Percentiles rank a stretch among this genome's conserved stretches.
phyloP scores from a whole-genome alignment of 345 rosid genomes.

The Eucalyptus dawsonii region DNA sequence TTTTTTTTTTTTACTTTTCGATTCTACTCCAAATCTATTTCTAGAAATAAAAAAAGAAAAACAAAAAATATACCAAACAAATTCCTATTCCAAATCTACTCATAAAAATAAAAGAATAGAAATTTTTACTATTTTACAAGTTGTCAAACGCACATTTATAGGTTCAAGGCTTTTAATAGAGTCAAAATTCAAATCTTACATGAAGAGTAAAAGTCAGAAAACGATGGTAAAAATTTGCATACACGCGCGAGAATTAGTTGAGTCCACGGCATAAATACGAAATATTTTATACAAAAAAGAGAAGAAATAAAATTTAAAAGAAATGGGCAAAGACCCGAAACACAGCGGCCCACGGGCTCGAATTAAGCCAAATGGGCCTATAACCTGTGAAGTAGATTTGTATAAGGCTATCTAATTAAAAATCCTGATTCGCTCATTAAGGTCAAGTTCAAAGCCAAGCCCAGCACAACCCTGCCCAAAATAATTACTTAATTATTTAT shows the following conservation, averaged over 20 bases:
- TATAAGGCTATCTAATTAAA: not conserved
- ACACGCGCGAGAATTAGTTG: not conserved
- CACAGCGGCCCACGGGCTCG: not conserved
- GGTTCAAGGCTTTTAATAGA: too few relatives aligned
- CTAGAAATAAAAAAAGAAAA: accelerated
- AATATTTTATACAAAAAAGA: not conserved
- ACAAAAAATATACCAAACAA: accelerated
- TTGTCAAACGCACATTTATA: accelerated
- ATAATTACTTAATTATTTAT: not conserved
- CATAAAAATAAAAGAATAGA: accelerated
- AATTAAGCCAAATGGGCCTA: not conserved
- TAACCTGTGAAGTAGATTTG: not conserved
- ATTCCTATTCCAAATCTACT: accelerated
- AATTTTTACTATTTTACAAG: accelerated
- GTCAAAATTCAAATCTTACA: not conserved
- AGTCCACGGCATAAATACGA: not conserved
- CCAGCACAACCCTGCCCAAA: not conserved
- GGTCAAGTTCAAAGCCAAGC: not conserved
- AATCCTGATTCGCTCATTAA: not conserved
- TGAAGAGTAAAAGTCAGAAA: not conserved
- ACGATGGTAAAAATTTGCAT: accelerated
- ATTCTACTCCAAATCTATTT: accelerated
- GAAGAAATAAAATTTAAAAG: not conserved
- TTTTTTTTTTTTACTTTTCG: accelerated
- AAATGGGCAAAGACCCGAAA: not conserved